These are phyloP conservation scores for Rhexocercosporidium sp. DNA, from an alignment of 2,329 filamentous ascomycete species.

Conservation along the genomic window DNA sequence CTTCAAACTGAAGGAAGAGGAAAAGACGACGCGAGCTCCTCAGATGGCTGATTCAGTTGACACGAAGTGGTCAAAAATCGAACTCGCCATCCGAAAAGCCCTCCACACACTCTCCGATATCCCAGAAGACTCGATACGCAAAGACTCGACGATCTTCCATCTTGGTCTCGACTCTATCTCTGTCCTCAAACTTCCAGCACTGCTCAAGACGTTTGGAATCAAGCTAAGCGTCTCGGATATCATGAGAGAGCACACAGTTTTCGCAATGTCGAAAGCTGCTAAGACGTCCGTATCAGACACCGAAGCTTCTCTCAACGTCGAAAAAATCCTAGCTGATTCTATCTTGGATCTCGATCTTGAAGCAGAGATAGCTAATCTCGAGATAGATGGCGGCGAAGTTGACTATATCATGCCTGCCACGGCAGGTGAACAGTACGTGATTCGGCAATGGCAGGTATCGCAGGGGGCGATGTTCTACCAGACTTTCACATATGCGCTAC, in stretches of 20 bases:
- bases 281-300: slow-evolving; percentile 37
- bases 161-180: slow-evolving; percentile 91
- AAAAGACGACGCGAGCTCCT: not conserved
- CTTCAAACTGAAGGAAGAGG: slow-evolving; percentile 41
- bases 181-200: slow-evolving; percentile 79
- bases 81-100: slow-evolving; percentile 50
- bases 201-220: slow-evolving; percentile 69
- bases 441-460: slow-evolving; percentile 75
- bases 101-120: slow-evolving; percentile 66
- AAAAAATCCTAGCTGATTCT: slow-evolving; percentile 46
- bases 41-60: not conserved
- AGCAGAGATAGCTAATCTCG: slow-evolving; percentile 46
- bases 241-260: slow-evolving; percentile 67
- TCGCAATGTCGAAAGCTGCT: slow-evolving; percentile 60
- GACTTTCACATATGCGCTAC: slow-evolving; percentile 66
- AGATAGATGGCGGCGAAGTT: slow-evolving; percentile 52
- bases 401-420: slow-evolving; percentile 67
- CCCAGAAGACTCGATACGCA: slow-evolving; percentile 60
- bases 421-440: slow-evolving; percentile 81
- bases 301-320: slow-evolving; percentile 44
- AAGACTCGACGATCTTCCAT: slow-evolving; percentile 74
- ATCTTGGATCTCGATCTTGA: slow-evolving; percentile 48
- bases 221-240: slow-evolving; percentile 73
- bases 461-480: slow-evolving; percentile 74
- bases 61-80: slow-evolving; percentile 43